These are phyloP conservation scores for Phytophthora syringae DNA, from an alignment of 352 stramenopile species.

Conservation along the genomic window DNA sequence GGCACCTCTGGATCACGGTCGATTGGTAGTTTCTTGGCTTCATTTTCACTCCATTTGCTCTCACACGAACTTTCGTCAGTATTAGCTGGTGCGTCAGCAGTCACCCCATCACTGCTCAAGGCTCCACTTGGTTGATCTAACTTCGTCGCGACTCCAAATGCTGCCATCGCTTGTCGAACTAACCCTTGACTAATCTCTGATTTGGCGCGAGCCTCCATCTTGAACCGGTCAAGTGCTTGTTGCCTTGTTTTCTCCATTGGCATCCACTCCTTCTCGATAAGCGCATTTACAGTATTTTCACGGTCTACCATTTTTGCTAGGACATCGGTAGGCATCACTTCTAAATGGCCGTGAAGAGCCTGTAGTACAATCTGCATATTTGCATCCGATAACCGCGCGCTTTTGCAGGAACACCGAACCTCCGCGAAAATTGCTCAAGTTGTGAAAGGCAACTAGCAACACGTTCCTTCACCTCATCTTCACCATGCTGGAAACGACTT, in stretches of 20 bases:
- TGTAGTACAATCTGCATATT: conserved; percentile 61
- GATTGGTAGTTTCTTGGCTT: background rate
- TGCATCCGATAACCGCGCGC: conserved; percentile 45
- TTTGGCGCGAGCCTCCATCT: conserved; percentile 37
- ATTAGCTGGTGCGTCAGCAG: background rate
- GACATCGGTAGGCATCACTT: conserved; percentile 59
- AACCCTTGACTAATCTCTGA: conserved; percentile 53
- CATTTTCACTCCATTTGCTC: background rate
- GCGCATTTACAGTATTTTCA: conserved; percentile 49
- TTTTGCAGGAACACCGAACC: conserved; percentile 59
- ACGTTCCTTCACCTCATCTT: conserved; percentile 45
- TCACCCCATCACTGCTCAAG: conserved; percentile 1
- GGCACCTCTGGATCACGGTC: background rate
- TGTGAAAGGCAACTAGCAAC: conserved; percentile 45
- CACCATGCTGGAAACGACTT: conserved; percentile 58
- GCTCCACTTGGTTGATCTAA: background rate
- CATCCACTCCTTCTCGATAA: conserved; percentile 67
- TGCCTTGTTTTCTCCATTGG: conserved; percentile 59
- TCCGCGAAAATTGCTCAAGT: conserved; percentile 48
- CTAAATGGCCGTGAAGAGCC: conserved; percentile 64
- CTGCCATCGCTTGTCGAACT: conserved; percentile 58
- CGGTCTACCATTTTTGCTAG: conserved; percentile 64
- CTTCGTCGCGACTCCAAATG: conserved; percentile 9
- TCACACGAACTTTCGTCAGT: background rate
- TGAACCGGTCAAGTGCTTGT: conserved; percentile 51